phyloP scores from a whole-genome alignment of 345 rosid genomes.

The Pistacia integerrima region DNA sequence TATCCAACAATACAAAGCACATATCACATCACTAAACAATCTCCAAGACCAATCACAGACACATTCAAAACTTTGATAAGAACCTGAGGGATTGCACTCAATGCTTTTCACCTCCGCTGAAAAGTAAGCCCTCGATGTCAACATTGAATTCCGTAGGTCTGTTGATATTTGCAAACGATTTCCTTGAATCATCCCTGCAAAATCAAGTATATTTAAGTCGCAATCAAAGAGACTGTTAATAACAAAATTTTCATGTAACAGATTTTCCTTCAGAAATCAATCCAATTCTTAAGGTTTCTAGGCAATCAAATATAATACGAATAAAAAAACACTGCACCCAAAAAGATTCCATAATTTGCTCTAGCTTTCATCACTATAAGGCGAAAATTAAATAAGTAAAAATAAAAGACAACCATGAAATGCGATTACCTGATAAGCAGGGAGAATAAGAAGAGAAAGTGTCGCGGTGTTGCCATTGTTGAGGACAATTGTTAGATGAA shows the following conservation, averaged over 20 bases:
- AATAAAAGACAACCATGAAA: neutral
- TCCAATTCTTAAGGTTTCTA: neutral
- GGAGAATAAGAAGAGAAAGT: slow-evolving; percentile 17
- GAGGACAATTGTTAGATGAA: slow-evolving; percentile 22
- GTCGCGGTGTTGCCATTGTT: slow-evolving; percentile 29
- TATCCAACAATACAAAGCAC: slow-evolving; percentile 22
- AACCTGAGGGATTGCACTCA: slow-evolving; percentile 53
- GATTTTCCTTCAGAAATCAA: neutral
- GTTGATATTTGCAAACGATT: slow-evolving; percentile 18
- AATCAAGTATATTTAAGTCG: neutral
- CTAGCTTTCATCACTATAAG: neutral
- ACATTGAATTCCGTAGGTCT: slow-evolving; percentile 20
- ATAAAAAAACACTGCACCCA: neutral
- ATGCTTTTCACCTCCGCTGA: slow-evolving; percentile 33
- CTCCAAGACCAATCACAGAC: neutral
- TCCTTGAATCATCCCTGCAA: slow-evolving; percentile 26
- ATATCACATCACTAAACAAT: slow-evolving; percentile 6
- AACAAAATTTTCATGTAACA: too few species aligned
- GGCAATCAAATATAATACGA: neutral
- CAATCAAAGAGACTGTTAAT: neutral
- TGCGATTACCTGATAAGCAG: slow-evolving; percentile 34
- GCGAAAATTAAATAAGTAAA: neutral
- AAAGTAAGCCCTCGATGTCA: slow-evolving; percentile 30
- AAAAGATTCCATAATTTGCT: slow-evolving; percentile 4
- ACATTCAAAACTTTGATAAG: neutral